Base-by-base conservation (phyloP, 2,329 filamentous ascomycete species). In the Ascochyta lentis region DNA sequence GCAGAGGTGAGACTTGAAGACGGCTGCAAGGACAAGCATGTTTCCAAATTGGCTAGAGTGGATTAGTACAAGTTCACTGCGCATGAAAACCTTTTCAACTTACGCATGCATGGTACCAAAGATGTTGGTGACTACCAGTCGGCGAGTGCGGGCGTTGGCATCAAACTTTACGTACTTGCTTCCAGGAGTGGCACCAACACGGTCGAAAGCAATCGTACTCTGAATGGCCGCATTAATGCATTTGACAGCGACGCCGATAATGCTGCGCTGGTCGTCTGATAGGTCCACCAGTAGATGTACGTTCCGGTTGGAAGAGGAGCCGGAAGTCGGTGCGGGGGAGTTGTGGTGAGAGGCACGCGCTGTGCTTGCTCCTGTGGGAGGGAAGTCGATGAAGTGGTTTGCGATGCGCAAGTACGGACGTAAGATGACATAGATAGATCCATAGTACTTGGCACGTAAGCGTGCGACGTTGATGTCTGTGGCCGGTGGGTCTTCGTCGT, bases 391-490 rank as follows among this genome's bases (percentile, higher is more conserved):
- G 48, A 79, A 78, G 59, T 87, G 83, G 2, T 88, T 79, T 2
- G 83, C 84, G 51, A 85, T 81, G 63, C 85, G 84, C 19, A 89
- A 75, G 56, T 94, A 92, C 0, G 91, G 91, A 23, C 95, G 86
- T 72, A 95, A 90, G 24, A 94, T 93, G 70, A 98, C 93, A 59
- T 96, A 92, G 61, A 89, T 86, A 0, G 92, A 93, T 19, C 95
- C 95, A 81, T 94, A 98, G 75, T 95, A 98, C 74, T 99, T 98
- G 13, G 91, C 95, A 38, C 94, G 88, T 58, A 98, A 81, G 22
- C 95, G 86, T 29, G 94, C 94, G 12, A 86, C 82, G 15, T 97
- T 86, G 56, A 98, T 92, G 44, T 96, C 87, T 0, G 70, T 74
- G 0, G 92, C 85, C 1, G 92, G 91, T 4, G 82, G 81, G 50